These are phyloP conservation scores for Sodiomyces alkalinus DNA, from an alignment of 2,329 filamentous ascomycete species.

Conservation along the genomic window DNA sequence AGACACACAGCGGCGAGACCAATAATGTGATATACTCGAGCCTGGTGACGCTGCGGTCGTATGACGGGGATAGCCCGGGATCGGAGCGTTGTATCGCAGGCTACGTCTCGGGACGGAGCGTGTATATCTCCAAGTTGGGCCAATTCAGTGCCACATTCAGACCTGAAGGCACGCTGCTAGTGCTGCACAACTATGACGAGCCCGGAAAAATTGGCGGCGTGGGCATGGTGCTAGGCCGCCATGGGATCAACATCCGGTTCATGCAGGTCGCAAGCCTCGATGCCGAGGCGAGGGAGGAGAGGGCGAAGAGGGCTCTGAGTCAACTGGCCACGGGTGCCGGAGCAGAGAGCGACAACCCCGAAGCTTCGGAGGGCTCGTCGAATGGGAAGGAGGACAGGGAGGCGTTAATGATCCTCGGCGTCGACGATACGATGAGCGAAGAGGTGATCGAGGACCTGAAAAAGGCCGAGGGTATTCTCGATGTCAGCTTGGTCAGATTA, in stretches of 20 bases:
- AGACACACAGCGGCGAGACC: conserved; percentile 49
- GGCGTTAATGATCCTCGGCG: conserved; percentile 69
- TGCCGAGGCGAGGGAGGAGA: conserved; percentile 13
- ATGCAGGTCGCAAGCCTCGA: conserved; percentile 57
- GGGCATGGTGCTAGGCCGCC: conserved; percentile 51
- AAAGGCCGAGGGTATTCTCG: conserved; percentile 35
- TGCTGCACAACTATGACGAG: conserved; percentile 67
- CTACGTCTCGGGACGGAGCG: conserved; percentile 46
- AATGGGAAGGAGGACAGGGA: conserved; percentile 34
- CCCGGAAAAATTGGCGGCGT: conserved; percentile 74
- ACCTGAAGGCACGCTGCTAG: conserved; percentile 59
- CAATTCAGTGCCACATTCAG: conserved; percentile 60
- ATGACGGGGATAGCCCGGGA: conserved; percentile 14
- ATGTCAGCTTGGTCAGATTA: conserved; percentile 36
- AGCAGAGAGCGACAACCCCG: too few species aligned
- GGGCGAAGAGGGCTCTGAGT: conserved; percentile 2
- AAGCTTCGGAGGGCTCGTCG: conserved; percentile 8
- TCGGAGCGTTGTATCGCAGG: conserved; percentile 41
- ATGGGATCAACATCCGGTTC: conserved; percentile 63
- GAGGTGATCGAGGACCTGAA: conserved; percentile 35
- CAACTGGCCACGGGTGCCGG: conserved; percentile 1
- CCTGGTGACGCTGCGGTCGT: conserved; percentile 53
- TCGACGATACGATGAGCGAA: conserved; percentile 48
- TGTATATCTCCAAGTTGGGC: conserved; percentile 59
- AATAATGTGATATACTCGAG: conserved; percentile 52